Evolutionary conservation across 164 flowering plant species (phyloP), one percentile per base, ranked within the genome.

Genomic region (Platanus orientalis): DNA sequence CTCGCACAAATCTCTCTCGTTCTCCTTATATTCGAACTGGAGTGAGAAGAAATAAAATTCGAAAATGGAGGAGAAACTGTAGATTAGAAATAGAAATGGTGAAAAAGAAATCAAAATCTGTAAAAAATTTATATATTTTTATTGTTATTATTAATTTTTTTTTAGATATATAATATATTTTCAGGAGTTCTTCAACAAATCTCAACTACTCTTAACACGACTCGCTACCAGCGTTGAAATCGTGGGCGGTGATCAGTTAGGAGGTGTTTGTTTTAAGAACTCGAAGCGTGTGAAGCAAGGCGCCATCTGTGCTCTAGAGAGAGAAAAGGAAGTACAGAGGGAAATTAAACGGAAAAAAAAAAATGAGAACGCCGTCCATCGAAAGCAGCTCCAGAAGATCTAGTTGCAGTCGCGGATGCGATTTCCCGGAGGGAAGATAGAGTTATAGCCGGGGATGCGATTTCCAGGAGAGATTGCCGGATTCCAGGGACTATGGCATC

Each of bases 401-500:
- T 39, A 59, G 44, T 58, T 64, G 61, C 65, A 60, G 60, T 20
- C 32, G 64, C 36, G 53, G 55, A 49, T 58, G 51, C 16, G 76
- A 69, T 23, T 49, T 27, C 5, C 50, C 60, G 1, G 78, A 61
- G 21, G 62, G 45, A 21, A 59, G 52, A 61, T 69, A 71, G 39
- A 59, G 44, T 58, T 64, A 64, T 62, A 60, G 60, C 25, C 32
- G 64, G 45, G 53, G 55, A 49, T 58, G 51, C 16, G 76, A 69
- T 23, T 49, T 27, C 5, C 50, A 63, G 1, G 78, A 61, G 21
- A 60, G 45, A 21, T 29, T 69, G 10, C 58, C 64, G 1, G 73
- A 72, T 40, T 42, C 74, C 57, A 65, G 66, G 25, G 76, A 70
- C 6, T 68, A 67, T 27, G 81, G 79, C 19, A 75, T 75, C 19